phyloP scores from a whole-genome alignment of 257 asterid genomes.

The Nemophila menziesii region DNA sequence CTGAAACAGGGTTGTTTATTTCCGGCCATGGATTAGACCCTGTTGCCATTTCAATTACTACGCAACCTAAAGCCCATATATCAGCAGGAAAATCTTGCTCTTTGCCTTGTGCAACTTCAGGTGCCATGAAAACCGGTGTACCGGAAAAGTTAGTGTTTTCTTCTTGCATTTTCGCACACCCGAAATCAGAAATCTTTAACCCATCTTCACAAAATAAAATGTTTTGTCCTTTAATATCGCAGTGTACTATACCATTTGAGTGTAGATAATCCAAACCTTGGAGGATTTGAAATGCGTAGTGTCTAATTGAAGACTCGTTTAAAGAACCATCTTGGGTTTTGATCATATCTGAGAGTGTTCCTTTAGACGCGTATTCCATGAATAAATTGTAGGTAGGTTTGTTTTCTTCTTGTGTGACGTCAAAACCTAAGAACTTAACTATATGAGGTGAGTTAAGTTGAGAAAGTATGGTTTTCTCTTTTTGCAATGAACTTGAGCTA shows the following conservation, averaged over 20 bases:
- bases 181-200: constrained; percentile 67
- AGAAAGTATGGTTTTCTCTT: constrained; percentile 41
- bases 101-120: constrained; percentile 82
- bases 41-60: constrained; percentile 72
- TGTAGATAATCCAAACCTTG: constrained; percentile 56
- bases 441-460: constrained; percentile 49
- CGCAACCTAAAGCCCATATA: constrained; percentile 76
- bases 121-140: constrained; percentile 86
- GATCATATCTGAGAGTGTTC: constrained; percentile 56
- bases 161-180: constrained; percentile 36
- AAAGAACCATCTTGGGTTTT: constrained; percentile 36
- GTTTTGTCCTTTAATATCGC: constrained; percentile 69
- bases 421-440: constrained; percentile 48
- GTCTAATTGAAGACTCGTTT: constrained; percentile 26
- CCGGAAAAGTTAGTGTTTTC: constrained; percentile 30
- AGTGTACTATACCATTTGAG: constrained; percentile 44
- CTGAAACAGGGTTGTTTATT: constrained; percentile 55
- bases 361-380: constrained; percentile 63
- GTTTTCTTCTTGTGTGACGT: constrained; percentile 17
- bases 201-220: constrained; percentile 37
- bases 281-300: constrained; percentile 29
- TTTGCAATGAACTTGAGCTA: constrained; percentile 31
- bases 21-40: constrained; percentile 74
- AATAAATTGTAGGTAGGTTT: constrained; percentile 36
- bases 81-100: constrained; percentile 70